Evolutionary conservation across 2,329 filamentous ascomycete species (phyloP).

Genomic region (Metarhizium sp.): DNA sequence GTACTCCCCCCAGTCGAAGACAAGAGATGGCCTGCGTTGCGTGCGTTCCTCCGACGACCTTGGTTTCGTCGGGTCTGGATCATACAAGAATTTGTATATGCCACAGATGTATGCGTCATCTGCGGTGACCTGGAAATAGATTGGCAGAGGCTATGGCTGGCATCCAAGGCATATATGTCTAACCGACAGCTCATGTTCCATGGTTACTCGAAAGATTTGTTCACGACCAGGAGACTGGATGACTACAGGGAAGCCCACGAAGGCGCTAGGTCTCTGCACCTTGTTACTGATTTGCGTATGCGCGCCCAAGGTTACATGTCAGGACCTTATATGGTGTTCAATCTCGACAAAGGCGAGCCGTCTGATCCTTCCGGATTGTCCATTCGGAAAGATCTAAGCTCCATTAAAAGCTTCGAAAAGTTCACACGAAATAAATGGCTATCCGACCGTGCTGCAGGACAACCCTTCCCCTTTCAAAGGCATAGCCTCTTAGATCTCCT

Average conservation of each 20-base stretch:
- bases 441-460: constrained; percentile 1
- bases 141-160: constrained; percentile 6
- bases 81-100: constrained; percentile 10
- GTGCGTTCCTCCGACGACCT: constrained; percentile 7
- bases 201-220: constrained; percentile 1
- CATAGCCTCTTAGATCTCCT: constrained; percentile 2
- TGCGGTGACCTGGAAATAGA: constrained; percentile 7
- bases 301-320: constrained; percentile 7
- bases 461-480: constrained; percentile 4
- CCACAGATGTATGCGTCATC: constrained; percentile 5
- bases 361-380: constrained; percentile 1
- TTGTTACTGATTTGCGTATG: constrained; percentile 5
- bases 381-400: constrained; percentile 3
- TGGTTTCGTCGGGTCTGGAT: constrained; percentile 10
- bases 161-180: constrained; percentile 8
- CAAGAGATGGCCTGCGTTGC: constrained; percentile 5
- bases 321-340: constrained; percentile 5
- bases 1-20: constrained; percentile 3
- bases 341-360: not conserved
- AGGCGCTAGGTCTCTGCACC: constrained; percentile 2
- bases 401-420: constrained; percentile 4
- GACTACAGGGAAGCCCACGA: constrained; percentile 6
- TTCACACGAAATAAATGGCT: not conserved
- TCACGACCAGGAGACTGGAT: not conserved
- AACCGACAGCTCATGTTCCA: constrained; percentile 6